Evolutionary conservation across 1,284 basidiomycete species (phyloP).

Genomic region (Neonothopanus nambi): DNA sequence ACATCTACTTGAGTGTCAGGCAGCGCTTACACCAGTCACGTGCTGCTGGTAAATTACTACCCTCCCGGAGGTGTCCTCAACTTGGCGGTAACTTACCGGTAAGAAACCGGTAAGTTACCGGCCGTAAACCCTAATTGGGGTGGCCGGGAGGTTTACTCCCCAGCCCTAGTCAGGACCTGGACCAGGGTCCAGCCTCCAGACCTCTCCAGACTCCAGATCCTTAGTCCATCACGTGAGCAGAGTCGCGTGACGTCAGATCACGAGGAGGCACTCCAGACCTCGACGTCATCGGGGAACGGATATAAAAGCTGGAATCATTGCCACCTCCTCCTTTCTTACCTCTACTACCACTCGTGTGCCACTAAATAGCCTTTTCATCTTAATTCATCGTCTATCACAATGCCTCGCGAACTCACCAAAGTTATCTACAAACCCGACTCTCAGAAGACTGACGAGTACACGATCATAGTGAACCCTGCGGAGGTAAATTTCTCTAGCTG

Average conservation of each 20-base stretch:
- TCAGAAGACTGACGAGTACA: conserved; percentile 70
- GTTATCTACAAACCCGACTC: conserved; percentile 77
- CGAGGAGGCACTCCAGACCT: conserved; percentile 19
- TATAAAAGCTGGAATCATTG: conserved; percentile 30
- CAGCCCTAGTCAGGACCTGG: too few relatives aligned
- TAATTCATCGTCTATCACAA: conserved; percentile 28
- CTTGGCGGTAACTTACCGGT: too few relatives aligned
- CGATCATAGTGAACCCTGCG: conserved; percentile 62
- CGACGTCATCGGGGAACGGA: conserved; percentile 36
- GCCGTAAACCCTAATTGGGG: too few relatives aligned
- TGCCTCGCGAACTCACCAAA: conserved; percentile 59
- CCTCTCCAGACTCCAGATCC: too few relatives aligned
- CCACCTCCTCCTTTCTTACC: not conserved
- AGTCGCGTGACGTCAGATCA: conserved; percentile 37
- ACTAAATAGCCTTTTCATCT: conserved; percentile 14
- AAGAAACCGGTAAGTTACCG: too few relatives aligned
- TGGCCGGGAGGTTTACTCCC: too few relatives aligned
- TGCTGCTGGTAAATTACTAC: too few relatives aligned
- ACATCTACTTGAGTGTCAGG: too few relatives aligned
- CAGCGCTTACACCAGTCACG: too few relatives aligned
- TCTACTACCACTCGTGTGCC: conserved; percentile 13
- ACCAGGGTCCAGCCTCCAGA: too few relatives aligned
- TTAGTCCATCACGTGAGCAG: not conserved
- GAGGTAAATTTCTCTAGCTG: conserved; percentile 58
- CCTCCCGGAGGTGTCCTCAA: too few relatives aligned